A percentile compares a stretch with the other conserved stretches of the same genome.
phyloP scores from a whole-genome alignment of 768 basidiomycete genomes.

The Leccinum broughii region DNA sequence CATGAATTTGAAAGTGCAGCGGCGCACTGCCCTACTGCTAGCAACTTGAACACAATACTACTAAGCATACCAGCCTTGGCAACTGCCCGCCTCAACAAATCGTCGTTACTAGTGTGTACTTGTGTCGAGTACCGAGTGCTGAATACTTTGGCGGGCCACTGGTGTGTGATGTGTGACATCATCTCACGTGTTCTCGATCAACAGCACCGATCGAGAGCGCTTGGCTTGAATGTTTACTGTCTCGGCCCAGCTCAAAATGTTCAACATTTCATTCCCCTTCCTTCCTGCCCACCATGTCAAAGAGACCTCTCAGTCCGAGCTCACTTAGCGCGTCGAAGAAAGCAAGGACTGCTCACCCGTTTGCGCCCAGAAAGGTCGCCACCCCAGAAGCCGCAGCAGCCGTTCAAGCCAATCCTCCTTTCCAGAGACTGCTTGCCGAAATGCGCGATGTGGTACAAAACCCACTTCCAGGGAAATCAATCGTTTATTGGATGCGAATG shows the following conservation, averaged over 20 bases:
- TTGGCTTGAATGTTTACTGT: not conserved
- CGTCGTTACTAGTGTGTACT: not conserved
- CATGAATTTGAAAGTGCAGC: too few species aligned
- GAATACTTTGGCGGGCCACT: not conserved
- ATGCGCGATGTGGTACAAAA: conserved; percentile 36
- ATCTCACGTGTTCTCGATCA: conserved; percentile 24
- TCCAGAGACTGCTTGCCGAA: conserved; percentile 53
- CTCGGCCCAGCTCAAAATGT: conserved; percentile 6
- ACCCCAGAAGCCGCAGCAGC: conserved; percentile 60
- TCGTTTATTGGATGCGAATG: conserved; percentile 96
- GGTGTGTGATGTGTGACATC: conserved; percentile 16
- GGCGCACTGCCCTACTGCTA: too few species aligned
- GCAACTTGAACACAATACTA: too few species aligned
- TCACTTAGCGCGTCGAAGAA: conserved; percentile 36
- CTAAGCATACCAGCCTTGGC: too few species aligned
- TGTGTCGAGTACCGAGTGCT: not conserved
- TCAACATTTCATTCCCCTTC: not conserved
- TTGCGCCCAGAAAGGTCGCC: conserved; percentile 64
- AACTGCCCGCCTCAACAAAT: not conserved
- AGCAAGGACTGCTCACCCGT: conserved; percentile 33
- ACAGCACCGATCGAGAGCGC: conserved; percentile 9
- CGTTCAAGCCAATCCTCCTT: conserved; percentile 66
- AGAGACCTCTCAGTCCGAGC: conserved; percentile 23
- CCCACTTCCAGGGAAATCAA: conserved; percentile 50
- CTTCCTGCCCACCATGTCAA: conserved; percentile 22